A percentile compares a stretch with the other conserved stretches of the same genome.
These are phyloP conservation scores for Dactylellina haptotyla DNA, from an alignment of 2,329 filamentous ascomycete genomes.

Conservation along the genomic window DNA sequence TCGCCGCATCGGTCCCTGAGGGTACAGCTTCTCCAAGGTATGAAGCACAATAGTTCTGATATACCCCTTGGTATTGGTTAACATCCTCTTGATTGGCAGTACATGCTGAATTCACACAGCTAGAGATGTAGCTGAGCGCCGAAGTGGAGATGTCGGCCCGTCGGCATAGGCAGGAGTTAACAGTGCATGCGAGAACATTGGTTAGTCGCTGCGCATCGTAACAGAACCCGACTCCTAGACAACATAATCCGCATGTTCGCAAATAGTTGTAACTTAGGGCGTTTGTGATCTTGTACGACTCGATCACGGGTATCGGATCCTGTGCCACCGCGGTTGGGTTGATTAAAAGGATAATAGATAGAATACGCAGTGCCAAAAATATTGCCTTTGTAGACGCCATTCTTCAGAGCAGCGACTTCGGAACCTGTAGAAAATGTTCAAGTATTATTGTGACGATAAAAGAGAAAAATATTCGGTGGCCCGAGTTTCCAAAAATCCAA, in stretches of 20 bases:
- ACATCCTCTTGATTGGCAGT: background rate
- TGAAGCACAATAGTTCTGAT: slow-evolving; percentile 7
- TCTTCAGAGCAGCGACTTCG: slow-evolving; percentile 14
- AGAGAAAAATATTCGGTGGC: too few species aligned
- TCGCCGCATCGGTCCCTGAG: background rate
- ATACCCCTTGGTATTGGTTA: background rate
- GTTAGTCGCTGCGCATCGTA: background rate
- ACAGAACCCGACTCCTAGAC: background rate
- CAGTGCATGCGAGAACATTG: slow-evolving; percentile 7
- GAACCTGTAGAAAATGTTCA: too few species aligned
- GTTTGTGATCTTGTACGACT: slow-evolving; percentile 22
- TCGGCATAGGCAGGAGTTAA: slow-evolving; percentile 22
- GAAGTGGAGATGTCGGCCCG: slow-evolving; percentile 11
- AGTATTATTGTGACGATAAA: too few species aligned
- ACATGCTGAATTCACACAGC: slow-evolving; percentile 10
- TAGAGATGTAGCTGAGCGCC: slow-evolving; percentile 11
- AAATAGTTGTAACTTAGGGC: slow-evolving; percentile 14
- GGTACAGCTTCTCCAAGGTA: slow-evolving; percentile 16
- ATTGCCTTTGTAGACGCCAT: background rate
- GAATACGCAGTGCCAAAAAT: background rate
- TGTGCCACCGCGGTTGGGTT: background rate
- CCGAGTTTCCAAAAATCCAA: too few species aligned
- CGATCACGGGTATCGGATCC: slow-evolving; percentile 4
- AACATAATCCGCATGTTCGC: slow-evolving; percentile 9
- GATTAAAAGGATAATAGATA: background rate